Conservation (phyloP, 129 eudicot genomes). For the Cynara cardunculus region DNA sequence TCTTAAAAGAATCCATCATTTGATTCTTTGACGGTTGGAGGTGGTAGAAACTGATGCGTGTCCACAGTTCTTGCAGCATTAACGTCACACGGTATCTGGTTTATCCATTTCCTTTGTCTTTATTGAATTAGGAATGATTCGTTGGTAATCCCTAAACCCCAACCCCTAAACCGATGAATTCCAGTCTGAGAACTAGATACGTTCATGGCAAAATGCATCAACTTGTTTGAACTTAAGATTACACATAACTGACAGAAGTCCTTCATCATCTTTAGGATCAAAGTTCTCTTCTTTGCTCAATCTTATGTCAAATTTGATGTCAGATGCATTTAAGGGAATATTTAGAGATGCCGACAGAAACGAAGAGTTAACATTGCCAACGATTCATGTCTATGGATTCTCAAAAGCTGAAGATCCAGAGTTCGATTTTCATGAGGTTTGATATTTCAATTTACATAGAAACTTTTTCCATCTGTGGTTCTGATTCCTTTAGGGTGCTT, state of each 20-base stretch:
- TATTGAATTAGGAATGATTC: too few species aligned
- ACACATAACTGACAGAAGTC: neutral
- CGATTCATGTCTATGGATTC: slow-evolving; percentile 89
- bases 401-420: slow-evolving; percentile 98
- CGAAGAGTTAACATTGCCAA: slow-evolving; percentile 54
- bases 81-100: too few species aligned
- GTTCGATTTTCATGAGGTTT: slow-evolving; percentile 88
- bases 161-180: too few species aligned
- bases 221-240: too few species aligned
- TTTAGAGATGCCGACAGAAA: slow-evolving; percentile 31
- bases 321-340: slow-evolving; percentile 86
- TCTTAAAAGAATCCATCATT: too few species aligned
- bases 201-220: too few species aligned
- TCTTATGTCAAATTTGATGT: slow-evolving; percentile 14
- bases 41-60: too few species aligned
- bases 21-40: too few species aligned
- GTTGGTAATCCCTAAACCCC: too few species aligned
- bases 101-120: too few species aligned
- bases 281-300: neutral
- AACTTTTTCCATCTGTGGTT: neutral
- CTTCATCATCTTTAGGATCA: neutral
- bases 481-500: too few species aligned
- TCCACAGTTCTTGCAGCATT: too few species aligned
- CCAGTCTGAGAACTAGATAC: neutral
- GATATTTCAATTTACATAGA: neutral